phyloP scores from a whole-genome alignment of 2,329 filamentous ascomycete genomes.

The Torrubiella hemipterigena region DNA sequence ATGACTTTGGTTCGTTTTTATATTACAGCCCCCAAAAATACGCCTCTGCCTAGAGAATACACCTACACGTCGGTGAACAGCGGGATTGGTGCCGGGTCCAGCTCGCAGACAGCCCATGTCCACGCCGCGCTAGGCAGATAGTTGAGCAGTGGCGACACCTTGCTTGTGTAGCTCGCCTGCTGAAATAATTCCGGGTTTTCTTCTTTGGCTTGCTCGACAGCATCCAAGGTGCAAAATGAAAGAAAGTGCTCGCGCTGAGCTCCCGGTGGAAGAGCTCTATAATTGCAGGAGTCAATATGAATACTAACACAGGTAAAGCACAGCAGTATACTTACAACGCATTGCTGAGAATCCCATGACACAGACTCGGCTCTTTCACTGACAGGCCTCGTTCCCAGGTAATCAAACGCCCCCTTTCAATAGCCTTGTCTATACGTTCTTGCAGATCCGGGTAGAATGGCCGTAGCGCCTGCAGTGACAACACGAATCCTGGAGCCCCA shows the following conservation, averaged over 20 bases:
- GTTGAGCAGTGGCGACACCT: conserved; percentile 18
- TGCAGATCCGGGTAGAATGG: conserved; percentile 42
- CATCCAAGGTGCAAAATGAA: conserved; percentile 42
- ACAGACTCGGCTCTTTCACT: conserved; percentile 53
- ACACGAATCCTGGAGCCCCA: conserved; percentile 50
- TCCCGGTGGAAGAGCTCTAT: conserved; percentile 19
- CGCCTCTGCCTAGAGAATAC: too few relatives aligned
- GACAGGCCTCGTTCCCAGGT: conserved; percentile 46
- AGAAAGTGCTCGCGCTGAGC: conserved; percentile 39
- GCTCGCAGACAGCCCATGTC: conserved; percentile 22
- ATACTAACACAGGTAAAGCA: conserved; percentile 16
- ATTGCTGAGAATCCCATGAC: conserved; percentile 55
- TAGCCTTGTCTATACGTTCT: conserved; percentile 38
- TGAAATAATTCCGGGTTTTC: conserved; percentile 20
- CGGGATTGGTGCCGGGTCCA: conserved; percentile 20
- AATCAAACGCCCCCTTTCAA: conserved; percentile 37
- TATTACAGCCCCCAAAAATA: too few relatives aligned
- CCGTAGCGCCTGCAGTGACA: conserved; percentile 43
- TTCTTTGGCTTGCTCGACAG: conserved; percentile 32
- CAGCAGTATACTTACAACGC: conserved; percentile 36
- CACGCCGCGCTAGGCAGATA: conserved; percentile 25
- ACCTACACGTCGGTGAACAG: conserved; percentile 25
- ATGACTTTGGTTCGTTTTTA: too few relatives aligned
- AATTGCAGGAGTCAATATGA: not conserved
- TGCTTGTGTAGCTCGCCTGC: conserved; percentile 22